Base-by-base conservation (phyloP, 2,329 filamentous ascomycete species). In the Sarocladium brachiariae region DNA sequence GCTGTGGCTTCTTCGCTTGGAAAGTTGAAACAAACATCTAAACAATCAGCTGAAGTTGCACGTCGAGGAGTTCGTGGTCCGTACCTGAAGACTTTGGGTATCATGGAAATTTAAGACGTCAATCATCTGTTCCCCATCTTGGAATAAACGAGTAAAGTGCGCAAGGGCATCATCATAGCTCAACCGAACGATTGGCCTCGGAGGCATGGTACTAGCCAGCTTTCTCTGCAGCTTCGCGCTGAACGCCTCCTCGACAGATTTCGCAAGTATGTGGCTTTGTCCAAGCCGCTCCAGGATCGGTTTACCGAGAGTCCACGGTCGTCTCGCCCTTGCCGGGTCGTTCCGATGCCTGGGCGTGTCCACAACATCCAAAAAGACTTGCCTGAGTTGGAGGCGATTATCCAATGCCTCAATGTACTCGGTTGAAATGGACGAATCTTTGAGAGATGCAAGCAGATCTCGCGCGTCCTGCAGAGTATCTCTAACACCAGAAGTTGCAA, bases 171-270 rank as follows among this genome's bases (percentile, higher is more conserved):
- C 83, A 13, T 84, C 78, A 57, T 88, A 86, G 23, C 78, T 80
- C 2, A 91, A 72, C 50, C 89, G 77, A 10, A 96, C 87, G 58
- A 96, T 92, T 0, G 92, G 91, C 8, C 92, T 80, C 7, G 93
- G 93, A 3, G 93, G 93, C 59, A 96, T 91, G 1, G 90, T 96
- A 58, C 90, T 96, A 1, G 93, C 91, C 27, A 99, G 75, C 55
- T 86, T 86, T n/a, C 91, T 80, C 63, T 99, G 93, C 33, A 97
- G 77, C 63, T 96, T 95, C 21, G 82, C 81, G 59, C 89, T 96
- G 65, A 96, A 97, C 0, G 91, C 83, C n/a, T 84, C 83, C 0
- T 83, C 77, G 0, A 95, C 81, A 0, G 80, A 66, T 48, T 75
- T 81, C 0, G 81, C 86, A 2, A 92, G 66, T 1, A 67, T 58